A percentile compares a stretch with the other conserved stretches of the same genome.
phyloP scores from a whole-genome alignment of 176 grass and related monocot species.

The Secale cereale region DNA sequence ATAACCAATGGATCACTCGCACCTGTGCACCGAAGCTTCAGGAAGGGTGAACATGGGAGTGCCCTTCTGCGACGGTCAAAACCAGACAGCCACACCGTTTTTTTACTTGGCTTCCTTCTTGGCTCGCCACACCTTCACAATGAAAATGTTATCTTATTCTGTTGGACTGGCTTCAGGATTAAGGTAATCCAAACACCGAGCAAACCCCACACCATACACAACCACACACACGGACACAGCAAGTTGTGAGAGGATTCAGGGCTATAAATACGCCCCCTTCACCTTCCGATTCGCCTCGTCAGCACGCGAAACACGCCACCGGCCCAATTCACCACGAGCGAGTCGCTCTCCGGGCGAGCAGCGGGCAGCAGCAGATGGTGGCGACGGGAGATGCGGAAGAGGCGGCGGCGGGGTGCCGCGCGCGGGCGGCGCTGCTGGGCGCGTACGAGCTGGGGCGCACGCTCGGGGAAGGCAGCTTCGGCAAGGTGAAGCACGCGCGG shows the following conservation, averaged over 20 bases:
- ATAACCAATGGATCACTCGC: no score
- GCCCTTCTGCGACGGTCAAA: no score
- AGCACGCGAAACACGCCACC: neutral
- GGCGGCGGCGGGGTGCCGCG: neutral
- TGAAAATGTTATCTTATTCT: no score
- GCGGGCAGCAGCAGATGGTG: neutral
- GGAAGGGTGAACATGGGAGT: no score
- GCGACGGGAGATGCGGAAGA: neutral
- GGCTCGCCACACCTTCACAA: no score
- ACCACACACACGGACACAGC: neutral
- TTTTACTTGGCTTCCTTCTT: no score
- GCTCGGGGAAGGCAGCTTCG: constrained; percentile 86
- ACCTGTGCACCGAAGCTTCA: no score
- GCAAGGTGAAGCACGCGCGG: constrained; percentile 77
- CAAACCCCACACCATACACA: neutral
- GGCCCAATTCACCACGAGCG: no score
- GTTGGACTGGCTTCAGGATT: neutral
- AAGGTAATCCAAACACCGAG: neutral
- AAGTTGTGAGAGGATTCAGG: neutral
- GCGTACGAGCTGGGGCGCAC: constrained; percentile 72
- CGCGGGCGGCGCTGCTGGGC: constrained; percentile 33
- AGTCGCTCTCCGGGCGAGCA: no score
- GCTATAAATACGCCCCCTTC: neutral
- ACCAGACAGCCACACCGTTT: no score
- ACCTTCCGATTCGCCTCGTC: neutral